Conservation (phyloP, 805 yeast genomes). For the Kodamaea sagamina region DNA sequence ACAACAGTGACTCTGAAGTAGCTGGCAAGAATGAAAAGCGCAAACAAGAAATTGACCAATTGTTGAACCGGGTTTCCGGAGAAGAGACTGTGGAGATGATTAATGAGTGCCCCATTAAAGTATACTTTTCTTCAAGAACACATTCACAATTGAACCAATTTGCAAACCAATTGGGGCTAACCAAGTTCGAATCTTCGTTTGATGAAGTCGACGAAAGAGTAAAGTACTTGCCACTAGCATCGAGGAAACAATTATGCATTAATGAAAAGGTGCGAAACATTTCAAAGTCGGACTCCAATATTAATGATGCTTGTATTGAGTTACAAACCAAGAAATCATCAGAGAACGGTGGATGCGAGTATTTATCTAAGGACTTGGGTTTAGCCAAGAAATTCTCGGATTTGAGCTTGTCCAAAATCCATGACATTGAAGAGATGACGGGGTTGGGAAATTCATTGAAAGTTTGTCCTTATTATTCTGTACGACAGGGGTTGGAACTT, state of each 20-base stretch:
- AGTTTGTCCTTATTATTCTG: conserved; percentile 82
- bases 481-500: conserved; percentile 53
- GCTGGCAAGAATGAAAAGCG: conserved; percentile 31
- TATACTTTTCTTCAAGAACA: conserved; percentile 80
- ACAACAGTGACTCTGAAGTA: conserved; percentile 31
- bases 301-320: conserved; percentile 83
- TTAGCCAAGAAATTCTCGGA: conserved; percentile 51
- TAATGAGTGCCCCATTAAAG: conserved; percentile 37
- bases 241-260: conserved; percentile 83
- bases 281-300: conserved; percentile 46
- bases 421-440: conserved; percentile 80
- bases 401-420: conserved; percentile 53
- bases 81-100: conserved; percentile 14
- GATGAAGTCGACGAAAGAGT: conserved; percentile 49
- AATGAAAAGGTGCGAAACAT: conserved; percentile 58
- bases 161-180: conserved; percentile 64
- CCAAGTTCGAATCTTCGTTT: conserved; percentile 65
- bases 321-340: conserved; percentile 45
- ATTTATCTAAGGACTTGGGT: conserved; percentile 24
- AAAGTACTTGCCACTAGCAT: conserved; percentile 74
- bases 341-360: conserved; percentile 25
- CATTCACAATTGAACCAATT: conserved; percentile 88
- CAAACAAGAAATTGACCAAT: conserved; percentile 47
- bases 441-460: conserved; percentile 55
- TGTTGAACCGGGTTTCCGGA: conserved; percentile 47